phyloP scores from a whole-genome alignment of 176 grass and related monocot genomes.

The Typha latifolia region DNA sequence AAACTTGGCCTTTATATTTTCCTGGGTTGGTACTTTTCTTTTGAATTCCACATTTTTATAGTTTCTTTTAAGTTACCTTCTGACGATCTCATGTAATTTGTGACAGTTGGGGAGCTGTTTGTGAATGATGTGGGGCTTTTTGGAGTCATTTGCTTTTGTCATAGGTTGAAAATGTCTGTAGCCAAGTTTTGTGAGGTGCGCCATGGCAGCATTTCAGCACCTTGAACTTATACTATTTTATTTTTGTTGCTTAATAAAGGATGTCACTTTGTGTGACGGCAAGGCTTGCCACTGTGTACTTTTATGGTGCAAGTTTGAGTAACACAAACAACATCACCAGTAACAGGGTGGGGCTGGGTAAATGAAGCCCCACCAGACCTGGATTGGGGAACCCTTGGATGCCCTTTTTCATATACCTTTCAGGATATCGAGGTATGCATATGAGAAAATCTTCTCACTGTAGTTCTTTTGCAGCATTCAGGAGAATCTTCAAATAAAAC shows the following conservation, averaged over 20 bases:
- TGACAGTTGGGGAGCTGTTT: constrained; percentile 78
- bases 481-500: constrained; percentile 56
- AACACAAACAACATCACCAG: constrained; percentile 1
- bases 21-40: not conserved
- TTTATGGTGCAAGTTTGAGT: not conserved
- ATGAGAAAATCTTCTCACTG: constrained; percentile 11
- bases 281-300: too few relatives aligned
- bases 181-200: constrained; percentile 86
- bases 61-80: not conserved
- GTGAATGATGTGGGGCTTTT: constrained; percentile 51
- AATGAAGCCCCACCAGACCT: not conserved
- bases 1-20: constrained; percentile 1
- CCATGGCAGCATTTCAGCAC: constrained; percentile 9
- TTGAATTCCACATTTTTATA: too few relatives aligned
- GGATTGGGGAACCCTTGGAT: too few relatives aligned
- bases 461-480: constrained; percentile 61
- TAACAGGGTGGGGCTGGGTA: not conserved
- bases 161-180: constrained; percentile 67
- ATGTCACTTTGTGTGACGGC: too few relatives aligned
- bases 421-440: not conserved
- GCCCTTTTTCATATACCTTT: too few relatives aligned
- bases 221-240: constrained; percentile 9
- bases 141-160: constrained; percentile 70
- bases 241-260: not conserved
- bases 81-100: constrained; percentile 14